Base-by-base conservation (phyloP, 2,329 filamentous ascomycete species). In the Epichloe aotearoae region DNA sequence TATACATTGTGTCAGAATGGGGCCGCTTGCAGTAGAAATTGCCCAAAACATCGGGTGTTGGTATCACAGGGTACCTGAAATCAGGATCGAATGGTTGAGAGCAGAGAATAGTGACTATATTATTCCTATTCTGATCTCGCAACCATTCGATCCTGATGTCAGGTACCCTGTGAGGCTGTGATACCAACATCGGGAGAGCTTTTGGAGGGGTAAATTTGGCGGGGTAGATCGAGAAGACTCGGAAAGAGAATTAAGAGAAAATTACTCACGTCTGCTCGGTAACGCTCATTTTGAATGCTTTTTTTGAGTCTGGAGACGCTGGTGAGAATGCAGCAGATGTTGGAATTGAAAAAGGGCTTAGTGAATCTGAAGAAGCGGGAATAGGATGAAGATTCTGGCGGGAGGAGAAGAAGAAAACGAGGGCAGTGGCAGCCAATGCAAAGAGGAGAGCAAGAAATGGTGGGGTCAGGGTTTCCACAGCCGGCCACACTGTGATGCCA, bases 191-290 rank as follows among this genome's bases (percentile, higher is more conserved):
- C 11, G 50, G 46, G 14, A 36, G 30, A 43, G 17, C 43, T 46
- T 41, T 34, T 55, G 50, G 58, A 60, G 53, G 58, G 58, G 58
- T 51, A 42, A 56, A 54, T 48, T 61, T 64, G 62, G 66, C 57
- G 65, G 63, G 65, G 65, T 63, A 63, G 49, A 40, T n/a, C 8
- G 17, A 40, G 34, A 48, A 26, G 15, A 20, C 38, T 39, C 6
- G 7, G 17, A 23, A 37, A 30, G 5, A 30, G 4, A 17, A 14
- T 14, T 17, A 11, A 45, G 46, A 4, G 34, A 11, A 0, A 41
- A 75, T 15, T 14, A 47, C 86, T 73, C 75, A 95, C 88, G 89
- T 95, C 79, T 91, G 86, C 77, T 94, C 88, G 73, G 71, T 63
- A 64, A 72, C 75, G 75, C 86, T 79, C 82, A 86, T 86, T 67